Conservation (phyloP, 2,329 filamentous ascomycete genomes). For the Sporothrix pseudoabietina region DNA sequence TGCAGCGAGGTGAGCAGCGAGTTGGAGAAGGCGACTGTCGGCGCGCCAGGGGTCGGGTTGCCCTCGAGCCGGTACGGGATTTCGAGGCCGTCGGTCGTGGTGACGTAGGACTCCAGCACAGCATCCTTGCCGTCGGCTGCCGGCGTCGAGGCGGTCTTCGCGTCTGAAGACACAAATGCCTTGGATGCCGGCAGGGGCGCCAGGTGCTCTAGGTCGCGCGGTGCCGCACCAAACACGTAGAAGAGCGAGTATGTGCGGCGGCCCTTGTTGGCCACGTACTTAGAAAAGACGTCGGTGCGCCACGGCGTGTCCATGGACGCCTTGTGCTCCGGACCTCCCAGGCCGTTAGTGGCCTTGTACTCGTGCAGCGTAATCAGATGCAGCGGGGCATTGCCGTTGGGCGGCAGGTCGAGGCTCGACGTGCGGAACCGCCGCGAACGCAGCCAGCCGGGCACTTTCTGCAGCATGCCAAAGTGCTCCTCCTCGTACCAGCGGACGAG, state of each 20-base stretch:
- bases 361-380: slow-evolving; percentile 72
- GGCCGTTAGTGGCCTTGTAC: slow-evolving; percentile 66
- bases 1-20: slow-evolving; percentile 74
- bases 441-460: slow-evolving; percentile 77
- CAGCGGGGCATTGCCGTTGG: slow-evolving; percentile 51
- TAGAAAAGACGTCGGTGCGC: slow-evolving; percentile 59
- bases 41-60: slow-evolving; percentile 64
- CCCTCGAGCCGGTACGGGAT: slow-evolving; percentile 79
- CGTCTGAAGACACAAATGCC: slow-evolving; percentile 59
- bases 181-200: slow-evolving; percentile 50
- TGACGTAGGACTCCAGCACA: slow-evolving; percentile 67
- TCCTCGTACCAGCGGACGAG: slow-evolving; percentile 72
- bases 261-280: slow-evolving; percentile 59
- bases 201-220: slow-evolving; percentile 66
- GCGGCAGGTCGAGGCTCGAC: slow-evolving; percentile 58
- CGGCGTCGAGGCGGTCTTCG: slow-evolving; percentile 57
- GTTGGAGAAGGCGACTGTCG: slow-evolving; percentile 75
- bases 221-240: slow-evolving; percentile 76
- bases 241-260: slow-evolving; percentile 70
- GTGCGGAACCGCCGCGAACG: slow-evolving; percentile 71
- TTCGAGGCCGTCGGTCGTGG: slow-evolving; percentile 63
- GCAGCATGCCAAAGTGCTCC: slow-evolving; percentile 71
- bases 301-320: slow-evolving; percentile 65
- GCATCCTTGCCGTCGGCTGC: slow-evolving; percentile 43
- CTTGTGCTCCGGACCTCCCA: slow-evolving; percentile 65